A percentile compares a stretch with the other conserved stretches of the same genome.
Conservation (phyloP, 768 basidiomycete genomes). For the Fomitopsis serialis region DNA sequence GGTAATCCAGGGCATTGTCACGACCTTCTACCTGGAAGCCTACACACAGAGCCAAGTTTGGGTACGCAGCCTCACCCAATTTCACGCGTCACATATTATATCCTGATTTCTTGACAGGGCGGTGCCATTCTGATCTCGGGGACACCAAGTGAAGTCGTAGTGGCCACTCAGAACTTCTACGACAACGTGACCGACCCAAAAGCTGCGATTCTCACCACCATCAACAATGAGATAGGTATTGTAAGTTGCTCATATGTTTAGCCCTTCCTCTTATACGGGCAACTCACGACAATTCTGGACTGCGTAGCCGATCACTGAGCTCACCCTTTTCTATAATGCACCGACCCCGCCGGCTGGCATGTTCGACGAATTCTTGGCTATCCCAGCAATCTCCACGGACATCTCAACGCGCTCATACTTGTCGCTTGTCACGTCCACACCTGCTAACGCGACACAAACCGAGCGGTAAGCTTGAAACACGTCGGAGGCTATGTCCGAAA, state of each 20-base stretch:
- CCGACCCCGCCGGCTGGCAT: slow-evolving; percentile 44
- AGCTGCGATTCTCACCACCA: slow-evolving; percentile 43
- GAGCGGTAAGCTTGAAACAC: too few species aligned
- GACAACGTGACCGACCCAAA: slow-evolving; percentile 43
- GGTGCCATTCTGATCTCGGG: slow-evolving; percentile 41
- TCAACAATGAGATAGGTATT: slow-evolving; percentile 29
- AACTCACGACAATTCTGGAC: not conserved
- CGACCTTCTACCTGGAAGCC: slow-evolving; percentile 47
- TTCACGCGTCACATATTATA: too few species aligned
- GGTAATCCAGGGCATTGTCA: slow-evolving; percentile 47
- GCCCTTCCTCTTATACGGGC: not conserved
- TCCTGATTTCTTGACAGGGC: slow-evolving; percentile 28
- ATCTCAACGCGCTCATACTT: slow-evolving; percentile 36
- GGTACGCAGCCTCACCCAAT: slow-evolving; percentile 31
- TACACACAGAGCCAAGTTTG: slow-evolving; percentile 54
- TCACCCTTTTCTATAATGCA: slow-evolving; percentile 53
- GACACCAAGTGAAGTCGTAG: slow-evolving; percentile 17
- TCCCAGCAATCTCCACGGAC: slow-evolving; percentile 34
- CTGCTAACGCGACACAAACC: slow-evolving; percentile 29
- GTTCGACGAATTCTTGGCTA: slow-evolving; percentile 46
- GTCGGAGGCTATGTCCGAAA: not conserved
- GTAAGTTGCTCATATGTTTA: slow-evolving; percentile 21
- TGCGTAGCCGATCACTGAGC: slow-evolving; percentile 9
- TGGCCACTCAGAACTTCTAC: slow-evolving; percentile 37
- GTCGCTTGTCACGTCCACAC: slow-evolving; percentile 33